phyloP scores from a whole-genome alignment of 139 green algal species.

The Axilococcus clingmanii region DNA sequence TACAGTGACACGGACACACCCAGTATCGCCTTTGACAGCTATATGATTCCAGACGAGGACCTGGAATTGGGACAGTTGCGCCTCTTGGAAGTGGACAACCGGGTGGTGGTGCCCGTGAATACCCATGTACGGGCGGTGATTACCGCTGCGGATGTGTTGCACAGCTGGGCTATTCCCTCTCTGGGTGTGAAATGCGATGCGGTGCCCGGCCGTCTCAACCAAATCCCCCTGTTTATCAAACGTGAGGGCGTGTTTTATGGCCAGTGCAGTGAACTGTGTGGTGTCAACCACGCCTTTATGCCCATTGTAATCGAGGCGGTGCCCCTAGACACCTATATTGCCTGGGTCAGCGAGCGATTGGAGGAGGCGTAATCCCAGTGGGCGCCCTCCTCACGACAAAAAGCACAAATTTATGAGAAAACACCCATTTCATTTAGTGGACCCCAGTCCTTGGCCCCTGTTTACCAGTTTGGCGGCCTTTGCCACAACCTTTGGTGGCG shows the following conservation, averaged over 20 bases:
- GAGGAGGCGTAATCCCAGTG: slow-evolving; percentile 26
- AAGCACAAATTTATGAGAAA: slow-evolving; percentile 28
- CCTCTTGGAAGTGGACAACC: slow-evolving; percentile 35
- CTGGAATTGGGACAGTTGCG: slow-evolving; percentile 26
- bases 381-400: slow-evolving; percentile 8
- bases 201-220: slow-evolving; percentile 36
- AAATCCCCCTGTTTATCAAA: slow-evolving; percentile 29
- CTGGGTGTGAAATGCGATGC: slow-evolving; percentile 45
- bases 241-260: slow-evolving; percentile 42
- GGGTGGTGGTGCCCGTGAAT: slow-evolving; percentile 34
- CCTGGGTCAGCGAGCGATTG: slow-evolving; percentile 44
- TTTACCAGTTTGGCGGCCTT: slow-evolving; percentile 40
- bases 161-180: slow-evolving; percentile 40
- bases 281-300: slow-evolving; percentile 43
- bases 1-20: slow-evolving; percentile 39
- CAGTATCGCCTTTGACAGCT: slow-evolving; percentile 40
- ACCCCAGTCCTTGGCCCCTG: slow-evolving; percentile 46
- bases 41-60: slow-evolving; percentile 46
- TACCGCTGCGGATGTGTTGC: slow-evolving; percentile 39
- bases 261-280: slow-evolving; percentile 44
- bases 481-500: slow-evolving; percentile 40
- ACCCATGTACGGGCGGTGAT: slow-evolving; percentile 37
- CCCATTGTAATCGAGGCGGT: slow-evolving; percentile 41
- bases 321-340: slow-evolving; percentile 46
- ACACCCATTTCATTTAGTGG: slow-evolving; percentile 52